Evolutionary conservation across 1,139 yeast genomes (phyloP), one percentile per base, ranked within the genome.

Genomic region (Scheffersomyces stambukii): DNA sequence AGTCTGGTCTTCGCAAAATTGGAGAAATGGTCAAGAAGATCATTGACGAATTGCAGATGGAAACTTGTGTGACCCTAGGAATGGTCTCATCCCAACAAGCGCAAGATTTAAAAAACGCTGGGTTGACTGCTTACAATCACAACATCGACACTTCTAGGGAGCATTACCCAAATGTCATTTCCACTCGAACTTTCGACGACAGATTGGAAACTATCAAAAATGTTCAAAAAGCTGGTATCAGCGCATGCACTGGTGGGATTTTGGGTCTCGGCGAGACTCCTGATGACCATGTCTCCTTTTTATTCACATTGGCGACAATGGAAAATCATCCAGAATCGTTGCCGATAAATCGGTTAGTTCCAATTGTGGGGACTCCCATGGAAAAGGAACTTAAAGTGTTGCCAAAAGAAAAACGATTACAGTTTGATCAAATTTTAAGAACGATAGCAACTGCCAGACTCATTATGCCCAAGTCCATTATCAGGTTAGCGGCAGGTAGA

Each of bases 71-170:
- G 9, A 82, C 93, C 2, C 59, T 82, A 20, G 93, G 94, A 3
- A 82, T 82, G 93, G 64, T 82, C 12, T 66, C 76, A 39, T 61
- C 71, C 34, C 67, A 71, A 13, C 93, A 81, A 45, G 81, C 83
- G 2, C 49, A 60, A 23, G 62, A 56, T 19, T 64, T 82, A 37
- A 74, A 76, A 30, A 70, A 72, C n/a, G 72, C 85, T 2, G 91
- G 93, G 0, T 60, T 82, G 29, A 82, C 93, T 8, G 93, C 93
- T 2, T 82, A 82, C 51, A 82, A 82, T 49, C 93, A 82, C 54
- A 82, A 82, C 48, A 73, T 82, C 34, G 93, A 82, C 47, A 82
- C 93, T 3, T 81, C 89, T 0, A 67, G 86, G 45, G 86, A 81
- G 43, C 82, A 79, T 47, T 82, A 82, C 44, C 81, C 85, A 16